Evolutionary conservation across 2,329 filamentous ascomycete species (phyloP).

Genomic region (Phyllosticta citriasiana): DNA sequence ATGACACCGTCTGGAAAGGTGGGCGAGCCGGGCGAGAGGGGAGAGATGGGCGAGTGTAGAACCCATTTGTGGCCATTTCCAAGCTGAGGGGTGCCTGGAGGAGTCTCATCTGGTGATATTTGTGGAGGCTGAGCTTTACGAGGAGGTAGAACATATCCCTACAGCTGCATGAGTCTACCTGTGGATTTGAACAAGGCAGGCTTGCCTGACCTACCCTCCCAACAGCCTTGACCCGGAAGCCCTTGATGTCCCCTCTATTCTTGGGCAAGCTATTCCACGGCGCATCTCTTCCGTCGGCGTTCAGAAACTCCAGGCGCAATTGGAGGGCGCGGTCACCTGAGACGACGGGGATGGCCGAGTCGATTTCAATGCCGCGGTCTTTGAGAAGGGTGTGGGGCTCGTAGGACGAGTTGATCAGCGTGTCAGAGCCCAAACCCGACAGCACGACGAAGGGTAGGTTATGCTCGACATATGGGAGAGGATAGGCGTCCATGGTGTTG

Average conservation of each 20-base stretch:
- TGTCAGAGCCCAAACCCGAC: constrained; percentile 54
- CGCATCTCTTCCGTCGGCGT: constrained; percentile 52
- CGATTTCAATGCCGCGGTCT: constrained; percentile 42
- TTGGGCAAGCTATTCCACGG: constrained; percentile 50
- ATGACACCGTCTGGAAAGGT: constrained; percentile 87
- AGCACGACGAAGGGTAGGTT: constrained; percentile 78
- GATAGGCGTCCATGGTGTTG: constrained; percentile 64
- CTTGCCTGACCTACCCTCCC: constrained; percentile 62
- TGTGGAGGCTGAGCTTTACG: constrained; percentile 52
- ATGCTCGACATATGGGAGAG: constrained; percentile 69
- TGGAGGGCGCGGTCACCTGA: constrained; percentile 54
- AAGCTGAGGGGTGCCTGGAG: constrained; percentile 43
- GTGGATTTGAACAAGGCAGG: constrained; percentile 12
- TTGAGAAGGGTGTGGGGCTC: constrained; percentile 39
- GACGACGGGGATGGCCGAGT: constrained; percentile 60
- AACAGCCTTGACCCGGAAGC: constrained; percentile 62
- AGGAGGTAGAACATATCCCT: constrained; percentile 49
- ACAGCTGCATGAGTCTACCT: constrained; percentile 17
- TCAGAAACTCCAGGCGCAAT: constrained; percentile 56
- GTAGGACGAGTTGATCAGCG: constrained; percentile 9
- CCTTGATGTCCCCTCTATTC: constrained; percentile 37
- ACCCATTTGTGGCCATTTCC: constrained; percentile 37
- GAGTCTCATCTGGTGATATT: constrained; percentile 37
- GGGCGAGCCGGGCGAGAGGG: constrained; percentile 69
- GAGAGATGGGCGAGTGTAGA: constrained; percentile 88